These are phyloP conservation scores for Lablab purpureus DNA, from an alignment of 306 rosid species.

Conservation along the genomic window DNA sequence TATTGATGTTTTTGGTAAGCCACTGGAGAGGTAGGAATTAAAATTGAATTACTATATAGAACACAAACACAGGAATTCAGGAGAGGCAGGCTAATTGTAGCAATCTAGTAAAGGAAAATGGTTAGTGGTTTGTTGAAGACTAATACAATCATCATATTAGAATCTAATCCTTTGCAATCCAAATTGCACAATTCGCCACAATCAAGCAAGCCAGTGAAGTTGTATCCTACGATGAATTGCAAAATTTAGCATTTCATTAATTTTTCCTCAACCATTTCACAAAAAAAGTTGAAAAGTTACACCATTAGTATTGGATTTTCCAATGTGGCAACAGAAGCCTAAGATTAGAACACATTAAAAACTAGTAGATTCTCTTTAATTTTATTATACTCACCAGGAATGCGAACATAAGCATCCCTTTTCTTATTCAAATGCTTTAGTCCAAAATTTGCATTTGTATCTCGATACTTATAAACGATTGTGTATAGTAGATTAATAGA, in stretches of 20 bases:
- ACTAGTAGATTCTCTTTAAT: neutral
- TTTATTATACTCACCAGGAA: neutral
- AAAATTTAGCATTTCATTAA: neutral
- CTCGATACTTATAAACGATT: no score
- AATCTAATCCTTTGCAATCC: neutral
- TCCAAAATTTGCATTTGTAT: neutral
- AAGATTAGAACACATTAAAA: neutral
- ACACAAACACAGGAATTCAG: neutral
- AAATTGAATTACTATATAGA: slow-evolving; percentile 37
- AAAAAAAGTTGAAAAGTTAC: neutral
- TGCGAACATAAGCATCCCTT: neutral
- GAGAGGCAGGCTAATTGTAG: neutral
- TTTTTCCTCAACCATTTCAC: neutral
- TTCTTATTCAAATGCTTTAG: neutral
- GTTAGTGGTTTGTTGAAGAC: neutral
- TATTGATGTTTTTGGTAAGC: slow-evolving; percentile 74
- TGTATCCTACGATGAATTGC: neutral
- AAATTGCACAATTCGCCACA: neutral
- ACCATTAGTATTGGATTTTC: no score
- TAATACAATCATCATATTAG: neutral
- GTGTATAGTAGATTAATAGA: no score
- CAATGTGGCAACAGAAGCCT: neutral
- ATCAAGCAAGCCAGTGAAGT: neutral
- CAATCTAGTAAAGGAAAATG: neutral
- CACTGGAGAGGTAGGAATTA: slow-evolving; percentile 65